phyloP scores from a whole-genome alignment of 371 early-diverging fungal genomes.

The Fennellomyces sp. region DNA sequence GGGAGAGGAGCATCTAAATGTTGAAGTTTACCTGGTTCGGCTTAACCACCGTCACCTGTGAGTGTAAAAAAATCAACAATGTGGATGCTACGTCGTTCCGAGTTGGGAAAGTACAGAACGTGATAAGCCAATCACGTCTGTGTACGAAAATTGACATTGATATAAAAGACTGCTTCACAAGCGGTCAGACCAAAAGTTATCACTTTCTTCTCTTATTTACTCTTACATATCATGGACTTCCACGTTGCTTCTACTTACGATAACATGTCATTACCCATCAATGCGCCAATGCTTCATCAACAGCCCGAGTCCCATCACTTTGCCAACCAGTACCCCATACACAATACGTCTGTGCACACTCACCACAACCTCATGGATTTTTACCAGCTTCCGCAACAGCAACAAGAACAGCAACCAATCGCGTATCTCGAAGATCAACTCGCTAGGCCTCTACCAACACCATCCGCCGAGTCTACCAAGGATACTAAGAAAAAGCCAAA shows the following conservation, averaged over 20 bases:
- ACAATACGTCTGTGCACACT: not conserved
- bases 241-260: not conserved
- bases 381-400: not conserved
- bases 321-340: not conserved
- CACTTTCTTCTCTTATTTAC: not conserved
- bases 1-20: not conserved
- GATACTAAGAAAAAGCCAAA: slow-evolving; percentile 22
- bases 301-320: not conserved
- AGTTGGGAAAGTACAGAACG: slow-evolving; percentile 1
- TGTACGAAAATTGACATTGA: slow-evolving; percentile 10
- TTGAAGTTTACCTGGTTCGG: not conserved
- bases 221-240: slow-evolving; percentile 3
- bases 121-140: slow-evolving; percentile 9
- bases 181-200: slow-evolving; percentile 1
- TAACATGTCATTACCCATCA: not conserved
- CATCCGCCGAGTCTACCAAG: not conserved
- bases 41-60: no score
- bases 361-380: not conserved
- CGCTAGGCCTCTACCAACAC: not conserved
- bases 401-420: not conserved
- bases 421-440: not conserved
- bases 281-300: not conserved
- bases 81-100: no score
- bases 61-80: no score
- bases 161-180: slow-evolving; percentile 6